phyloP scores from a whole-genome alignment of 164 flowering plant genomes.

The Pachysandra terminalis region DNA sequence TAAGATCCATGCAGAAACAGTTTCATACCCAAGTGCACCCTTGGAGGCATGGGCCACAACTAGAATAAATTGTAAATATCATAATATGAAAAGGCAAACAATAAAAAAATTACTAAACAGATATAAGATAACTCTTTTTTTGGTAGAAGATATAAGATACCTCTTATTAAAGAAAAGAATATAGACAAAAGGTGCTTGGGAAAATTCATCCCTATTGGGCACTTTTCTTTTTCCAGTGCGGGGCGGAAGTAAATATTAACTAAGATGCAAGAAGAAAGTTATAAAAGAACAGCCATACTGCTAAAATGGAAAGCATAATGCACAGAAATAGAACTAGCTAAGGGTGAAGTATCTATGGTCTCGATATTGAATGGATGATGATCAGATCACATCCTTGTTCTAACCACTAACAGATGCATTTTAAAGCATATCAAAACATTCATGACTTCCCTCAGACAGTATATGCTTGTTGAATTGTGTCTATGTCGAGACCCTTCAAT shows the following conservation, averaged over 20 bases:
- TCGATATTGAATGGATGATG: neutral
- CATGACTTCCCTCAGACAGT: conserved; percentile 47
- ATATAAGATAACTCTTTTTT: too few relatives aligned
- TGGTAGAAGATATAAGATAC: neutral
- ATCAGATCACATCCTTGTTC: conserved; percentile 4
- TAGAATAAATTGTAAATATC: too few relatives aligned
- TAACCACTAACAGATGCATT: conserved; percentile 3
- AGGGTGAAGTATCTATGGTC: neutral
- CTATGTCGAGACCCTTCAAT: conserved; percentile 81
- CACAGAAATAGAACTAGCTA: neutral
- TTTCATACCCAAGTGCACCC: too few relatives aligned
- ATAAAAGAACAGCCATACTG: neutral
- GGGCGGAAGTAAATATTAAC: neutral
- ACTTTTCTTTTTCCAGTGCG: neutral
- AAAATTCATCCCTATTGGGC: neutral
- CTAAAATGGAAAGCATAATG: neutral
- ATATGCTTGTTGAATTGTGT: conserved; percentile 83
- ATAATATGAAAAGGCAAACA: too few relatives aligned
- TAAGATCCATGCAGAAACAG: too few relatives aligned
- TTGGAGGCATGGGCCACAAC: too few relatives aligned
- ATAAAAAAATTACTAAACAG: too few relatives aligned
- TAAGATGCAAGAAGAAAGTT: neutral
- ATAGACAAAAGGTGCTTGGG: neutral
- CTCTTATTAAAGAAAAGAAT: neutral
- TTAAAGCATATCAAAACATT: neutral